A percentile compares a stretch with the other conserved stretches of the same genome.
Evolutionary conservation across 2,329 filamentous ascomycete species (phyloP).

Genomic region (Coleophoma cylindrospora): DNA sequence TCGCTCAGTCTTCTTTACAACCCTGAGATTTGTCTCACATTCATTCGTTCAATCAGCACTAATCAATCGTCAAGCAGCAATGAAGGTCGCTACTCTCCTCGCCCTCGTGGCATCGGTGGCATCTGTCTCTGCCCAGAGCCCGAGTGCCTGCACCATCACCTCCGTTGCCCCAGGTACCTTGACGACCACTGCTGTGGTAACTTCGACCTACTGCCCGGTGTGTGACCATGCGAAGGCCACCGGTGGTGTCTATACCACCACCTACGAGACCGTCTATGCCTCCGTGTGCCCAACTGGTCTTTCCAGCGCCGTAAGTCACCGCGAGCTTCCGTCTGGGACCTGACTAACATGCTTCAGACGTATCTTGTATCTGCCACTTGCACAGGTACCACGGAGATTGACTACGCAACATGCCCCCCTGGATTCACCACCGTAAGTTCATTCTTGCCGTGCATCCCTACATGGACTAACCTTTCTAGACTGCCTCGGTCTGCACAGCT

Average conservation of each 20-base stretch:
- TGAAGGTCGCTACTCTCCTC: background rate
- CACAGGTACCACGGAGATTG: constrained; percentile 3
- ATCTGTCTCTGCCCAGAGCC: background rate
- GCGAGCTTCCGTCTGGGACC: background rate
- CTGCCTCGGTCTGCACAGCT: background rate
- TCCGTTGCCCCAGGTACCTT: background rate
- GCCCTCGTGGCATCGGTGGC: background rate
- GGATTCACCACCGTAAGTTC: background rate
- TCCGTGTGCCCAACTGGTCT: constrained; percentile 5
- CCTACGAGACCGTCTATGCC: constrained; percentile 1
- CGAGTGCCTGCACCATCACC: background rate
- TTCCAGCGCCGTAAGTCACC: background rate
- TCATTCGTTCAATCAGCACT: background rate
- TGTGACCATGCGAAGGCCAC: constrained; percentile 2
- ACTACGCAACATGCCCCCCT: background rate
- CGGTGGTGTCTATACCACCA: constrained; percentile 1
- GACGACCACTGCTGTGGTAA: constrained; percentile 2
- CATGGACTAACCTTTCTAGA: background rate
- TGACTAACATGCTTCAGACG: background rate
- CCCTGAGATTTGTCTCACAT: constrained; percentile 1
- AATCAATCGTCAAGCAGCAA: background rate
- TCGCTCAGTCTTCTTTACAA: background rate
- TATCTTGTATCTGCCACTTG: background rate
- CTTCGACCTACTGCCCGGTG: constrained; percentile 4
- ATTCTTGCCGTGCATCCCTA: background rate